Base-by-base conservation (phyloP, 352 stramenopile genomes). In the Pythium myriotylum region DNA sequence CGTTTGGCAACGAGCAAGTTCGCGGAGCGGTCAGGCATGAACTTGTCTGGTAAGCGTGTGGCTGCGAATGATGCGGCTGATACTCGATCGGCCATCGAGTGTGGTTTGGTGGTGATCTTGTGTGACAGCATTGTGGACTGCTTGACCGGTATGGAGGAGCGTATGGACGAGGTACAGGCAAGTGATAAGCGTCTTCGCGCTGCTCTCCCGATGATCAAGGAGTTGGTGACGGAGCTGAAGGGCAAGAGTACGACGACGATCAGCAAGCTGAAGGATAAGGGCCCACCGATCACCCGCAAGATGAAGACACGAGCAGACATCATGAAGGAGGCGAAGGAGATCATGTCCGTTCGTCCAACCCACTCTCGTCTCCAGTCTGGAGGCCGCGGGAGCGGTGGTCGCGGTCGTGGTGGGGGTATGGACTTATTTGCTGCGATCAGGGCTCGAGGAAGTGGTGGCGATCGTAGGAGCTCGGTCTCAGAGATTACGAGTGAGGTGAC, bases 241-340 rank as follows among this genome's bases (percentile, higher is more conserved):
- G 74, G 78, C n/a, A 87, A 87, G 61, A 91, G 79, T 60, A 54
- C 60, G 35, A 55, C 43, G 22, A 91, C 82, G 37, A 29, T 94
- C 37, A 59, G 46, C 19, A 76, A 73, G 12, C 48, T 95, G 20
- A 87, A 85, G 54, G 85, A 91, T 29, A 91, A 94, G 76, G 73
- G 76, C 16, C 79, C 79, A 7, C 51, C 79, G 5, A 54, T 74
- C 12, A 77, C 55, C 5, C 86, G 86, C 52, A 78, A 81, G 46
- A 46, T 90, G 24, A 94, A 94, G 70, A 81, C 73, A 8, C 74
- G 86, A 42, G 71, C 62, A 1, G 83, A 94, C 14, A 86, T 95
- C 46, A 67, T 92, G 62, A 95, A 95, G 67, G 84, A 95, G 51
- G 82, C 84, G 3, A 95, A 95, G 73, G 86, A 95, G 43, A 91